Evolutionary conservation across 208 protist species (phyloP).

Genomic region (Acanthamoeba culbertsoni): DNA sequence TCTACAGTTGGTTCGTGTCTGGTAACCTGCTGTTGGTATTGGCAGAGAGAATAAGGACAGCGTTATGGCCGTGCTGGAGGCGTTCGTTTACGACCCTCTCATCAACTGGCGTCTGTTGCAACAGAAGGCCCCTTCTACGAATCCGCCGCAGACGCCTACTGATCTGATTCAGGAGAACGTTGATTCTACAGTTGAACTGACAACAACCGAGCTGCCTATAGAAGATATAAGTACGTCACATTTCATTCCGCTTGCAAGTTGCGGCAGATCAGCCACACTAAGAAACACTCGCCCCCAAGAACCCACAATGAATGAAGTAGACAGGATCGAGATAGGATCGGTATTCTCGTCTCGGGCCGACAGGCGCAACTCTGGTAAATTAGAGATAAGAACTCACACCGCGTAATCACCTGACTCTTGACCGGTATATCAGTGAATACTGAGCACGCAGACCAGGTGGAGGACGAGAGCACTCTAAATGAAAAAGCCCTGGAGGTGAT

Average conservation of each 20-base stretch:
- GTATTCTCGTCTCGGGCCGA: background rate
- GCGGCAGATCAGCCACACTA: too few species aligned
- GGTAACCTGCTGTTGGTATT: background rate
- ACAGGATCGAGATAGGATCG: background rate
- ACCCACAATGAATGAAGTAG: too few species aligned
- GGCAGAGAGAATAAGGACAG: constrained; percentile 95
- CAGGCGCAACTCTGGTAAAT: background rate
- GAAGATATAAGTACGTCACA: too few species aligned
- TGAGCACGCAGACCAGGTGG: background rate
- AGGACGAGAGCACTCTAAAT: constrained; percentile 83
- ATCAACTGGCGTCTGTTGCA: constrained; percentile 98
- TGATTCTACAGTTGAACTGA: background rate
- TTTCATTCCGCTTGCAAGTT: too few species aligned
- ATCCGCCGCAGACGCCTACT: background rate
- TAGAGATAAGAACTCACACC: background rate
- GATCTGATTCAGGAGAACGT: background rate
- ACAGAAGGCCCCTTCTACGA: constrained; percentile 66
- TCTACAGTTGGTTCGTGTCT: background rate
- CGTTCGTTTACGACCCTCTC: constrained; percentile 99
- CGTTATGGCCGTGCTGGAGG: constrained; percentile 99
- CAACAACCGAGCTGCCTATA: too few species aligned
- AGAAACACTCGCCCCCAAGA: too few species aligned
- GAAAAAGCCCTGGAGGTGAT: constrained; percentile 94
- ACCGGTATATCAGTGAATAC: background rate
- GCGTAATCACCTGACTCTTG: background rate